Percentiles rank a stretch among this genome's conserved stretches.
These are phyloP conservation scores for Microsporum canis DNA, from an alignment of 2,329 filamentous ascomycete genomes.

Conservation along the genomic window DNA sequence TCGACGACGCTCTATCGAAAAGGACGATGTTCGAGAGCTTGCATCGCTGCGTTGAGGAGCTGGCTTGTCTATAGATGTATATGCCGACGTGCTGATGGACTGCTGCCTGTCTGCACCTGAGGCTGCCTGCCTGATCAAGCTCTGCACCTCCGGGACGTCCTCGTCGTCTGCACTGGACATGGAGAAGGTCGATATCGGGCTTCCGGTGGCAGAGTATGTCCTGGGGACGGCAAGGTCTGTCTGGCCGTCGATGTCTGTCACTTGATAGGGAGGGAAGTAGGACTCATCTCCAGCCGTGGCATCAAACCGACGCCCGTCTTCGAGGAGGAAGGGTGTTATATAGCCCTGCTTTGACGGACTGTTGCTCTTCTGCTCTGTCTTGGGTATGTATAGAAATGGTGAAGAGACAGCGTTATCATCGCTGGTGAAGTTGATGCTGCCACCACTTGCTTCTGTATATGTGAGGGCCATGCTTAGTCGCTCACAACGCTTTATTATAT, in stretches of 20 bases:
- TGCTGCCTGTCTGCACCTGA: background rate
- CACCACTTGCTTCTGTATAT: constrained; percentile 10
- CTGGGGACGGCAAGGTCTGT: constrained; percentile 6
- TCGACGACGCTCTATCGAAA: constrained; percentile 23
- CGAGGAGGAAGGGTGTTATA: constrained; percentile 10
- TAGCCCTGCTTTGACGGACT: background rate
- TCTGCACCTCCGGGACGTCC: constrained; percentile 6
- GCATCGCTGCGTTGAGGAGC: constrained; percentile 17
- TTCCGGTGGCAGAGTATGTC: constrained; percentile 8
- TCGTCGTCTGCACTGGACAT: constrained; percentile 5
- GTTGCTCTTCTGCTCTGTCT: background rate
- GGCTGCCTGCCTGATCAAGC: background rate
- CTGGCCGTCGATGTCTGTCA: constrained; percentile 13
- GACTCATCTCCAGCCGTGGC: constrained; percentile 9
- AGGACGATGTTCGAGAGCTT: constrained; percentile 22
- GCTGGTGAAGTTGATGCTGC: background rate
- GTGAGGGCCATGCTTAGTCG: constrained; percentile 10
- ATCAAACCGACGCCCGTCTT: background rate
- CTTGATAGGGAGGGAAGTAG: constrained; percentile 17
- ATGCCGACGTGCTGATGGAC: background rate
- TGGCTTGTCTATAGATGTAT: background rate
- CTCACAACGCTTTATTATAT: background rate
- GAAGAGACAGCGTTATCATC: constrained; percentile 5
- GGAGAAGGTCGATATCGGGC: constrained; percentile 9
- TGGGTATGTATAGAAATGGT: constrained; percentile 12